These are phyloP conservation scores for Psilocybe cyanescens DNA, from an alignment of 768 basidiomycete species.

Conservation along the genomic window DNA sequence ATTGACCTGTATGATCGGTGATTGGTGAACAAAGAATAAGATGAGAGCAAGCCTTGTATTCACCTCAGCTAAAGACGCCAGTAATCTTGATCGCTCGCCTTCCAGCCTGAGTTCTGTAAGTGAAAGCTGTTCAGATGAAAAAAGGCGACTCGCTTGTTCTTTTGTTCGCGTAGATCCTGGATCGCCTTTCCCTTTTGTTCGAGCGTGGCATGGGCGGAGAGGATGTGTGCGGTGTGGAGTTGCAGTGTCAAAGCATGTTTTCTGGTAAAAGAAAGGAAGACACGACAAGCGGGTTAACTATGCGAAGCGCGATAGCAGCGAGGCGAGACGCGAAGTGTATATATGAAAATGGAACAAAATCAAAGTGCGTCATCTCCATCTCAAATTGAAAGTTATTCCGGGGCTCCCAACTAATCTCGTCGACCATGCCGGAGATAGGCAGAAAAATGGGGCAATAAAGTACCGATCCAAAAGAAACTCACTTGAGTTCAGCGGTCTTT, in stretches of 20 bases:
- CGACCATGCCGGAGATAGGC: no score
- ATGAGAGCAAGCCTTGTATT: conserved; percentile 14
- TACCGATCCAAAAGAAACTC: conserved; percentile 31
- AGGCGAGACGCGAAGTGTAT: neutral
- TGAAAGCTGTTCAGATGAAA: neutral
- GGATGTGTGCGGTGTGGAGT: conserved; percentile 84
- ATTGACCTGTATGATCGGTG: conserved; percentile 55
- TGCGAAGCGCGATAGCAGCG: neutral
- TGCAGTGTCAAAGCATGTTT: conserved; percentile 86
- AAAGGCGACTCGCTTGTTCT: conserved; percentile 65
- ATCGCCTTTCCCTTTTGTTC: conserved; percentile 80
- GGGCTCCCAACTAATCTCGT: no score
- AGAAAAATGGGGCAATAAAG: no score
- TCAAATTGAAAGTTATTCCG: no score
- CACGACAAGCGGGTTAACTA: neutral
- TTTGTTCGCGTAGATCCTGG: conserved; percentile 83
- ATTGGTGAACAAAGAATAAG: neutral
- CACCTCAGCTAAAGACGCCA: conserved; percentile 74
- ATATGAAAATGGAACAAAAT: no score
- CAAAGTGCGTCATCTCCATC: no score
- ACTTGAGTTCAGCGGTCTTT: conserved; percentile 90
- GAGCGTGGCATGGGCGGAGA: conserved; percentile 80
- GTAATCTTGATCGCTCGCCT: conserved; percentile 71
- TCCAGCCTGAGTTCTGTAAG: conserved; percentile 55
- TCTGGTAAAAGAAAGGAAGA: conserved; percentile 37